Conservation (phyloP, 129 eudicot genomes). For the Sambucus nigra region DNA sequence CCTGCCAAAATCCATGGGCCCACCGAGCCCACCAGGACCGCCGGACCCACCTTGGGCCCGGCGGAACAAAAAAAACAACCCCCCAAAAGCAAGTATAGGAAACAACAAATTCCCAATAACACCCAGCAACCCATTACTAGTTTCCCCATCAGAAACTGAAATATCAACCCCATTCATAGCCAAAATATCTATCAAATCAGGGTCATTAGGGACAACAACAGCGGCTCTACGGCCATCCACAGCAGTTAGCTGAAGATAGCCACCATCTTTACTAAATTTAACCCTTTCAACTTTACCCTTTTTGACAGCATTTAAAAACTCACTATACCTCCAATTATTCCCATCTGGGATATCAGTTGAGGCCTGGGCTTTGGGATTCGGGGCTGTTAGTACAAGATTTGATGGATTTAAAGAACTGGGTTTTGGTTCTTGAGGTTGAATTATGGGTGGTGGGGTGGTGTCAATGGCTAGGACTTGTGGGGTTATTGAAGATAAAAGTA, state of each 20-base stretch:
- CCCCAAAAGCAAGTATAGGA: constrained; percentile 81
- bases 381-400: constrained; percentile 54
- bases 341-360: constrained; percentile 80
- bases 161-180: constrained; percentile 98
- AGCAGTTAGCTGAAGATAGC: constrained; percentile 73
- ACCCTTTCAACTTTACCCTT: constrained; percentile 96
- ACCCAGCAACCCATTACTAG: constrained; percentile 69
- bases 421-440: constrained; percentile 32
- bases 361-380: constrained; percentile 49
- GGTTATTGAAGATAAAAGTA: constrained; percentile 52
- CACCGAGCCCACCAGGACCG: constrained; percentile 82
- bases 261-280: constrained; percentile 76
- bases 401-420: constrained; percentile 22
- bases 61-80: constrained; percentile 68
- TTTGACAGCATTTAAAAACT: constrained; percentile 87
- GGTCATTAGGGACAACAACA: constrained; percentile 86
- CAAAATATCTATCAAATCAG: constrained; percentile 79
- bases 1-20: constrained; percentile 97
- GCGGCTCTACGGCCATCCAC: constrained; percentile 73
- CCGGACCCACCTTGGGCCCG: constrained; percentile 92
- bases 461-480: constrained; percentile 60
- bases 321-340: constrained; percentile 86
- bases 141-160: constrained; percentile 79
- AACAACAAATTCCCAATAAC: constrained; percentile 80
- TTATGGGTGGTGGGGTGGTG: constrained; percentile 24